These are phyloP conservation scores for Acacia crassicarpa DNA, from an alignment of 306 rosid genomes.

Conservation along the genomic window DNA sequence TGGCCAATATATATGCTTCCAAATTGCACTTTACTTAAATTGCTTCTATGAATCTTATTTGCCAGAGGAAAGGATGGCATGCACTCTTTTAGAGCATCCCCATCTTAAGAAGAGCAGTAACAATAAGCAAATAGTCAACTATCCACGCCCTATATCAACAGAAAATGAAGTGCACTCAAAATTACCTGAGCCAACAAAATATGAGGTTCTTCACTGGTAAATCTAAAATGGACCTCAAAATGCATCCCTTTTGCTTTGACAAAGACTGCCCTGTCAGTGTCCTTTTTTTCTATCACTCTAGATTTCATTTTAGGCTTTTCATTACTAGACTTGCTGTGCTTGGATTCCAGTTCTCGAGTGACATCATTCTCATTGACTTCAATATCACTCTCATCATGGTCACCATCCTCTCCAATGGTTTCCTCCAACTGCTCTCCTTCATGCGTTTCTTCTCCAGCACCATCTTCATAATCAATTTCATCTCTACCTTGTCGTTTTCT, in stretches of 20 bases:
- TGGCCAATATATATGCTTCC: neutral
- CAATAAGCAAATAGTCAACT: neutral
- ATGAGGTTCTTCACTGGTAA: conserved; percentile 58
- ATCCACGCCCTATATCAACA: neutral
- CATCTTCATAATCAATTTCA: conserved; percentile 92
- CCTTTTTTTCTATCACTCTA: conserved; percentile 33
- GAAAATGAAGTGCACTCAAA: conserved; percentile 15
- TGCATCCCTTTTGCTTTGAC: conserved; percentile 57
- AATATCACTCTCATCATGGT: conserved; percentile 44
- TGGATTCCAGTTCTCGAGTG: conserved; percentile 30
- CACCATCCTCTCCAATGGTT: conserved; percentile 43
- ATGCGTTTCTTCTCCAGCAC: conserved; percentile 49
- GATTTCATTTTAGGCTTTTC: conserved; percentile 31
- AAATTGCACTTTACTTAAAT: conserved; percentile 1
- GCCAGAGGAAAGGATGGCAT: neutral
- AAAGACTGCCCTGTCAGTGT: conserved; percentile 49
- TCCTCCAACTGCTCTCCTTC: conserved; percentile 51
- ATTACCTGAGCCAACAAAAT: conserved; percentile 81
- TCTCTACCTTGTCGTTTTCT: conserved; percentile 66
- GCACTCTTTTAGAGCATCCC: neutral
- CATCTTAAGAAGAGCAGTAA: neutral
- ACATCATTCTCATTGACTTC: conserved; percentile 42
- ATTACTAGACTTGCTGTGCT: conserved; percentile 19
- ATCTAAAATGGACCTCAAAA: conserved; percentile 74
- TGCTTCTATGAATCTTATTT: neutral